phyloP scores from a whole-genome alignment of 768 basidiomycete genomes.

The Amanita jacksonii region DNA sequence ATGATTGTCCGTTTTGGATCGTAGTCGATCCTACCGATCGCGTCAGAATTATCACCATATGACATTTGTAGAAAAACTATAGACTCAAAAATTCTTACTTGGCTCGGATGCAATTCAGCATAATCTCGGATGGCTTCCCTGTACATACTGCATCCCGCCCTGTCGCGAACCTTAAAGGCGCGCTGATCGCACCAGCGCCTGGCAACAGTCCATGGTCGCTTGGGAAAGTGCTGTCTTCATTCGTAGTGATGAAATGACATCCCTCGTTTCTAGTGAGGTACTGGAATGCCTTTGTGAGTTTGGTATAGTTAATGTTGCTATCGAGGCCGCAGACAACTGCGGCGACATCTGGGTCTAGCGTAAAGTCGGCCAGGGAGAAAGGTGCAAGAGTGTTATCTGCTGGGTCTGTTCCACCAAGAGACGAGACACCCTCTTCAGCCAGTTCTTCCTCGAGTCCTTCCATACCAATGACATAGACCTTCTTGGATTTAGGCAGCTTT shows the following conservation, averaged over 20 bases:
- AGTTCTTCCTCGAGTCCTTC: conserved; percentile 89
- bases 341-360: conserved; percentile 68
- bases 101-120: conserved; percentile 87
- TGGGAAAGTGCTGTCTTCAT: conserved; percentile 90
- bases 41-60: no score
- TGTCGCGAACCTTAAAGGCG: conserved; percentile 68
- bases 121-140: conserved; percentile 85
- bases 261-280: conserved; percentile 75
- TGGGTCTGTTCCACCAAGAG: conserved; percentile 82
- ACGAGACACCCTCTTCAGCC: conserved; percentile 71
- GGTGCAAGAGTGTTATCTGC: conserved; percentile 67
- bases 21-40: conserved; percentile 58
- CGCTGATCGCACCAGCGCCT: conserved; percentile 78
- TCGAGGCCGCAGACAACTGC: conserved; percentile 96
- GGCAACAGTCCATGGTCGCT: conserved; percentile 62
- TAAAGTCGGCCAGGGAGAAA: conserved; percentile 62
- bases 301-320: conserved; percentile 82
- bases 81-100: conserved; percentile 27
- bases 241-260: conserved; percentile 84
- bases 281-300: conserved; percentile 85
- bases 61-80: conserved; percentile 8
- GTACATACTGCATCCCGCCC: conserved; percentile 66
- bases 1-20: conserved; percentile 85
- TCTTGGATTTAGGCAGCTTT: conserved; percentile 83
- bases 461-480: conserved; percentile 94